Conservation (phyloP, 371 early-diverging fungal genomes). For the Nematocida homosporus region DNA sequence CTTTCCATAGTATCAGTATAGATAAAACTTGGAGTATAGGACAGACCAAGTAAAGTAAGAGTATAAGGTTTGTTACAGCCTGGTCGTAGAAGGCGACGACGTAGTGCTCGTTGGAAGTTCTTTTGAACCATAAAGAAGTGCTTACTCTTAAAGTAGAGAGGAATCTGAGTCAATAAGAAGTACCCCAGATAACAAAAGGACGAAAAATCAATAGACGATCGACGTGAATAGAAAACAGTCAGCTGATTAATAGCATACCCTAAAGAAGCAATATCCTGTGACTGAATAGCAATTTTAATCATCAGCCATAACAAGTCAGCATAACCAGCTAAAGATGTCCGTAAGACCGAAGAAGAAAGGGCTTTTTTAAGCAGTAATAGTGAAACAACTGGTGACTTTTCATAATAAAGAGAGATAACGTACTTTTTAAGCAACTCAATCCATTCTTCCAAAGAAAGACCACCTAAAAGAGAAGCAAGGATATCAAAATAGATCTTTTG, state of each 20-base stretch:
- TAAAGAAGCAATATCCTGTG: constrained; percentile 49
- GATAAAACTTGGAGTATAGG: constrained; percentile 54
- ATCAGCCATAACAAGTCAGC: constrained; percentile 54
- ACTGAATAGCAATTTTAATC: constrained; percentile 37
- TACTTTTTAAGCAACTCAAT: constrained; percentile 11
- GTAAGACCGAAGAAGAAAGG: constrained; percentile 54
- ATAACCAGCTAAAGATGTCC: constrained; percentile 30
- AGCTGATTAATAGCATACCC: constrained; percentile 36
- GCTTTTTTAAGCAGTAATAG: constrained; percentile 53
- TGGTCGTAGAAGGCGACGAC: constrained; percentile 18
- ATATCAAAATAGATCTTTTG: constrained; percentile 36
- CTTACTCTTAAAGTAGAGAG: constrained; percentile 31
- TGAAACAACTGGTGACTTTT: not conserved
- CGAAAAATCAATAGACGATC: constrained; percentile 2
- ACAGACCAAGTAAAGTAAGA: constrained; percentile 33
- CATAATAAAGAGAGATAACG: constrained; percentile 15
- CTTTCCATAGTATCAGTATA: constrained; percentile 39
- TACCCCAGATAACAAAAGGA: constrained; percentile 58
- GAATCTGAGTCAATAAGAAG: constrained; percentile 58
- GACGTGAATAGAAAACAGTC: constrained; percentile 28
- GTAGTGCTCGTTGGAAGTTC: constrained; percentile 53
- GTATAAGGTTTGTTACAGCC: not conserved
- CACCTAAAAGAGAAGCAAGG: constrained; percentile 36
- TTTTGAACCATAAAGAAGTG: constrained; percentile 58
- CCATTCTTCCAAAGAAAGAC: constrained; percentile 33